A percentile compares a stretch with the other conserved stretches of the same genome.
These are phyloP conservation scores for Ammopiptanthus mongolicus DNA, from an alignment of 306 rosid species.

Conservation along the genomic window DNA sequence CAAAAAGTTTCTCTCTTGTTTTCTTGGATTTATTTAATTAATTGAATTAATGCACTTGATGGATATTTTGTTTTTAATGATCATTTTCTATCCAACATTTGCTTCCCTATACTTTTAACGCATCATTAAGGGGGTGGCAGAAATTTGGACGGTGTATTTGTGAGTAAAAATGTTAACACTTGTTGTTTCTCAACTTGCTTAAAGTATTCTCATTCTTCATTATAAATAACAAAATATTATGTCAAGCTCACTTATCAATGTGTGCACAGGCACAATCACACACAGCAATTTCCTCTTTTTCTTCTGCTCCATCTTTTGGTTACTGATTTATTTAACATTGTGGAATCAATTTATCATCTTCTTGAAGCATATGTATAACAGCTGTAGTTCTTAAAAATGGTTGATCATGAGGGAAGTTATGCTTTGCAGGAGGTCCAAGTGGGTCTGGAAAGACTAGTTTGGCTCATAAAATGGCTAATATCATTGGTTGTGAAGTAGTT, in stretches of 20 bases:
- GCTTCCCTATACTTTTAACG: neutral
- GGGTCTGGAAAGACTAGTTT: constrained; percentile 99
- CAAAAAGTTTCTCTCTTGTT: neutral
- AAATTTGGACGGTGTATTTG: neutral
- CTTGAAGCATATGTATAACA: neutral
- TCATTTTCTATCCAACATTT: neutral
- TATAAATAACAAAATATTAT: neutral
- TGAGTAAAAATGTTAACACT: neutral
- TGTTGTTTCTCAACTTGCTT: neutral
- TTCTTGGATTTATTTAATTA: neutral
- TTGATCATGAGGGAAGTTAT: constrained; percentile 21
- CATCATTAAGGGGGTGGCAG: neutral
- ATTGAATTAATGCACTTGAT: neutral
- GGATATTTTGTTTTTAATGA: neutral
- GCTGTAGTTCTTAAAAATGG: constrained; percentile 14
- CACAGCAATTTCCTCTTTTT: neutral
- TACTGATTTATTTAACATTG: constrained; percentile 7
- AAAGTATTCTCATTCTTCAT: neutral
- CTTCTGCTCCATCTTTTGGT: neutral
- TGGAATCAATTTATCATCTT: constrained; percentile 13
- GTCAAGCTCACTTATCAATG: neutral
- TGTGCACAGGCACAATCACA: neutral
- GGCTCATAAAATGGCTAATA: constrained; percentile 99
- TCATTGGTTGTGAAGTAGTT: constrained; percentile 94
- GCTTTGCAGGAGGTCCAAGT: constrained; percentile 94